Evolutionary conservation across 208 protist species (phyloP).

Genomic region (Wallacemonas sp.): DNA sequence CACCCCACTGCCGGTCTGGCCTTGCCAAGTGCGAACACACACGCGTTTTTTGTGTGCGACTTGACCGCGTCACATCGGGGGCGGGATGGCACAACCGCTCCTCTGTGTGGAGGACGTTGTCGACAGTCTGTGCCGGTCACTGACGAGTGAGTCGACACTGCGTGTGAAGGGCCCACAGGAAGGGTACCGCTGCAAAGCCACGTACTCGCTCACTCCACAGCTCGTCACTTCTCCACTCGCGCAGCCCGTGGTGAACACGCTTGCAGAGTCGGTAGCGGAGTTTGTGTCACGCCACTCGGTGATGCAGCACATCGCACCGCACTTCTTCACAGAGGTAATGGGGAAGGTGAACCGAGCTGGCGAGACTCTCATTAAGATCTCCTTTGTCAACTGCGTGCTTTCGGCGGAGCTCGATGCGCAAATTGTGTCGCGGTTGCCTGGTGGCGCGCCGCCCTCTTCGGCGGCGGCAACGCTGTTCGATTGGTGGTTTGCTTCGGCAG

Average conservation of each 20-base stretch:
- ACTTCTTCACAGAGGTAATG: slow-evolving; percentile 48
- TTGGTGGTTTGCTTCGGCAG: slow-evolving; percentile 16
- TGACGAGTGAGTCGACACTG: slow-evolving; percentile 6
- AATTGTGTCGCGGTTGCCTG: too few species aligned
- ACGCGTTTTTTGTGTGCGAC: too few species aligned
- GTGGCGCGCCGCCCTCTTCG: background rate
- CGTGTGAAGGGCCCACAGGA: slow-evolving; percentile 22
- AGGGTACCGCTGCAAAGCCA: slow-evolving; percentile 42
- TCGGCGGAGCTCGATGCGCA: background rate
- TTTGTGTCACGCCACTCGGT: slow-evolving; percentile 19
- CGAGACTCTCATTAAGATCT: slow-evolving; percentile 30
- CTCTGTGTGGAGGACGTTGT: background rate
- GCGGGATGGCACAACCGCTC: background rate
- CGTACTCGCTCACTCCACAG: slow-evolving; percentile 33
- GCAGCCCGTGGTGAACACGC: slow-evolving; percentile 18
- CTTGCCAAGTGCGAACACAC: too few species aligned
- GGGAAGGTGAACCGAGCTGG: slow-evolving; percentile 28
- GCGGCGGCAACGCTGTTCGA: slow-evolving; percentile 25
- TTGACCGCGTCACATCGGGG: background rate
- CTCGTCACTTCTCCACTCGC: slow-evolving; percentile 23
- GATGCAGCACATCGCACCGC: background rate
- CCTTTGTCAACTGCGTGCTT: slow-evolving; percentile 23
- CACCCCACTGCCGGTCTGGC: too few species aligned
- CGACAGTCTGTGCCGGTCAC: slow-evolving; percentile 11
- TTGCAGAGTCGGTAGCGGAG: slow-evolving; percentile 7